Base-by-base conservation (phyloP, 2,329 filamentous ascomycete genomes). In the Fusarium hainanense region DNA sequence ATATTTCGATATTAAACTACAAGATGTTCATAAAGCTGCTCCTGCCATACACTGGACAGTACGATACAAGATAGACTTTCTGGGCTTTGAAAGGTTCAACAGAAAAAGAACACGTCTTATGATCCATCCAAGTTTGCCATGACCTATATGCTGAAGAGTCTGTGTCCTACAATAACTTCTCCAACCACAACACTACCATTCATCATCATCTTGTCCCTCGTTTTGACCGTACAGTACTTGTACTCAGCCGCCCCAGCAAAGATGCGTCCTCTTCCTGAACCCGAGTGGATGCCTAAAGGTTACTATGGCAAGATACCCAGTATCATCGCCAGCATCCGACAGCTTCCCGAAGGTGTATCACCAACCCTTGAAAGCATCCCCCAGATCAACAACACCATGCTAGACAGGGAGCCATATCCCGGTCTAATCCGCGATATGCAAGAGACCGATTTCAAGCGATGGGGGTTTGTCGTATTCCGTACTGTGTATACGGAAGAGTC, bases 311-410 rank as follows among this genome's bases (percentile, higher is more conserved):
- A 3, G 3, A 34, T 66, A 25, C 61, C 66, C 1, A 32, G 28
- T 1, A 34, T 58, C 42, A 66, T 69, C 37, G n/a, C 52, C 11
- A 67, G 57, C 8, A 59, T 69, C 27, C 44, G 49, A 23, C 4
- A 41, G 4, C 62, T 47, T 1, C 52, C 57, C 3, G 4, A 18
- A 1, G 54, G 23, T 41, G 57, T 56, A 12, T 12, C 46, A 12
- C 62, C 66, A 4, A 70, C 62, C 10, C 13, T 67, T 4, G 27
- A 70, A 2, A 70, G 50, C 7, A 70, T 70, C 3, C 66, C 32
- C 0, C 32, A 69, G 16, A 8, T 70, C 11, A 27, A 63, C 2
- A 3, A 8, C 6, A 6, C 37, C 3, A 63, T 55, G 41, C 12
- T 34, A 4, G 1, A 13, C 4, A 1, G 1, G 0, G 23, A 63